Evolutionary conservation across 345 rosid genomes (phyloP).

Genomic region (Moringa oleifera): DNA sequence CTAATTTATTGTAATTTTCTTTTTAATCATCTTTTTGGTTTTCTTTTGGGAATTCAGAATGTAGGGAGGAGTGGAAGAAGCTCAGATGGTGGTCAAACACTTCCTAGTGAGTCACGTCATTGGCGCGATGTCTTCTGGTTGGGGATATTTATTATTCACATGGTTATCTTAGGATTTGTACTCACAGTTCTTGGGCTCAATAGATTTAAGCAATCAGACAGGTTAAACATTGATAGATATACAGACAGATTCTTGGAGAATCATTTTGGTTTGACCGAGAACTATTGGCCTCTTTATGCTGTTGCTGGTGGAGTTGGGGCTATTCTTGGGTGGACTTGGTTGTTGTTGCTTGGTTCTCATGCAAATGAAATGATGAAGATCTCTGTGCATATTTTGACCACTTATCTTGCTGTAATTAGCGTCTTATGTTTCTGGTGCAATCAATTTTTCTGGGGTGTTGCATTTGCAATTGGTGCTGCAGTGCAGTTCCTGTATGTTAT

Average conservation of each 20-base stretch:
- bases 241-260: slow-evolving; percentile 37
- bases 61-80: slow-evolving; percentile 58
- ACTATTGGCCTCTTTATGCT: slow-evolving; percentile 88
- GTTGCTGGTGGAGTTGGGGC: slow-evolving; percentile 76
- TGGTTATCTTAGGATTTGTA: slow-evolving; percentile 53
- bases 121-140: slow-evolving; percentile 97
- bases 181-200: slow-evolving; percentile 66
- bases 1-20: too few relatives aligned
- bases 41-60: slow-evolving; percentile 34
- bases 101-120: slow-evolving; percentile 44
- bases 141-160: slow-evolving; percentile 64
- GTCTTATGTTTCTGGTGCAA: slow-evolving; percentile 87
- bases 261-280: slow-evolving; percentile 58
- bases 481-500: slow-evolving; percentile 93
- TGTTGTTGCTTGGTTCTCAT: slow-evolving; percentile 64
- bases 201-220: slow-evolving; percentile 64
- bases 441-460: slow-evolving; percentile 74
- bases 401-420: slow-evolving; percentile 87
- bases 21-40: neutral
- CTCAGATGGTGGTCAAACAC: slow-evolving; percentile 39
- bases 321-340: slow-evolving; percentile 71
- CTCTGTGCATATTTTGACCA: slow-evolving; percentile 83
- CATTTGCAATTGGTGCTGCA: slow-evolving; percentile 72
- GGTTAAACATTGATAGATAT: slow-evolving; percentile 67
- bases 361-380: slow-evolving; percentile 87